Percentiles rank a stretch among this genome's conserved stretches.
phyloP scores from a whole-genome alignment of 1,139 yeast species.

The Taphrina betulina region DNA sequence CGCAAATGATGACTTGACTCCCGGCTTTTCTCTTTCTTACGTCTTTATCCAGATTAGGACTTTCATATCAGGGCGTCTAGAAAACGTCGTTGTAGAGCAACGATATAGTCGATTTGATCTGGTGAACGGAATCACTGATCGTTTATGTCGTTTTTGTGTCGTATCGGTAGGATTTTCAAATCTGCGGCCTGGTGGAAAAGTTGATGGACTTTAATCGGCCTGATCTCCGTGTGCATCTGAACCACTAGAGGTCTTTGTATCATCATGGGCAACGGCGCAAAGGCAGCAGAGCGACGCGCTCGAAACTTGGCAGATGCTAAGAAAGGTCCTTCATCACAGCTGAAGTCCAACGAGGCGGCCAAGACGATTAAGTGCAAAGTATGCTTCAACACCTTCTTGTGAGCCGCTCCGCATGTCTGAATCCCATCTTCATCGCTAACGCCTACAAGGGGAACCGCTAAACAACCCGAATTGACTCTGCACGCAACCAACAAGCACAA shows the following conservation, averaged over 20 bases:
- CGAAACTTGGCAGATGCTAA: slow-evolving; percentile 16
- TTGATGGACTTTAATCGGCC: too few species aligned
- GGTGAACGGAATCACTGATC: too few species aligned
- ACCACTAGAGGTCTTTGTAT: too few species aligned
- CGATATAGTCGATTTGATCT: too few species aligned
- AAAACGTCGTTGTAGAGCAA: too few species aligned
- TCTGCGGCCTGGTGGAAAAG: too few species aligned
- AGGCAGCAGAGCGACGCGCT: slow-evolving; percentile 15
- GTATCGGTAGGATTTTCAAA: too few species aligned
- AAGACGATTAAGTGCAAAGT: slow-evolving; percentile 19
- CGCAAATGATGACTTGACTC: not conserved
- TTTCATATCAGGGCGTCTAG: too few species aligned
- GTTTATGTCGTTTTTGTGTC: too few species aligned
- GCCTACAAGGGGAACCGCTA: not conserved
- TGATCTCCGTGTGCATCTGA: too few species aligned
- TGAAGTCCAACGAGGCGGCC: slow-evolving; percentile 22
- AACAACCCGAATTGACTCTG: slow-evolving; percentile 16
- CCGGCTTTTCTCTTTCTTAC: not conserved
- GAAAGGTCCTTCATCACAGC: slow-evolving; percentile 15
- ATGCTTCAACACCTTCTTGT: slow-evolving; percentile 20
- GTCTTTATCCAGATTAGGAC: too few species aligned
- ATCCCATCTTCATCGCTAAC: not conserved
- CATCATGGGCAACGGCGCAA: slow-evolving; percentile 26
- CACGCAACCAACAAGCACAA: slow-evolving; percentile 19
- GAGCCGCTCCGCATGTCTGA: too few species aligned